phyloP scores from a whole-genome alignment of 768 basidiomycete genomes.

The Termitomyces sp. region DNA sequence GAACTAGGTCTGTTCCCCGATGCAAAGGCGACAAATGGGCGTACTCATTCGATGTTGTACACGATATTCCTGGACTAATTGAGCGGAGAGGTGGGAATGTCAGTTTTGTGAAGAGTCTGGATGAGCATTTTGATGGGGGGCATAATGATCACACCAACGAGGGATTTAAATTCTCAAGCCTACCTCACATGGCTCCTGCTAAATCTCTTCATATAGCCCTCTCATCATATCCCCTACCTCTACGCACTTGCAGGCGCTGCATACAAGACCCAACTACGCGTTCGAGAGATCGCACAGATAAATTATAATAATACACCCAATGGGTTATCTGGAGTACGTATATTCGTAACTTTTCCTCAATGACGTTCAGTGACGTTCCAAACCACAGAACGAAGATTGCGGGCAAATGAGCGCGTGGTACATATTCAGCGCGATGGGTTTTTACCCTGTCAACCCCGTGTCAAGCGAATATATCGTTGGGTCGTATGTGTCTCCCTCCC shows the following conservation, averaged over 20 bases:
- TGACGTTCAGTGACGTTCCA: neutral
- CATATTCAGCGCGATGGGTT: slow-evolving; percentile 75
- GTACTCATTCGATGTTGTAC: slow-evolving; percentile 76
- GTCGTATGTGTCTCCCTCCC: slow-evolving; percentile 38
- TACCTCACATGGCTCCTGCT: neutral
- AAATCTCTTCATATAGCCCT: slow-evolving; percentile 43
- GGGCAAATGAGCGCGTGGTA: slow-evolving; percentile 93
- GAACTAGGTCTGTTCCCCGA: too few species aligned
- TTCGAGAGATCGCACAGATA: slow-evolving; percentile 55
- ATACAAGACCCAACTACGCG: slow-evolving; percentile 63
- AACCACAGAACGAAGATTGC: slow-evolving; percentile 74
- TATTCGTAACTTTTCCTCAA: neutral
- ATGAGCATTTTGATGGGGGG: slow-evolving; percentile 51
- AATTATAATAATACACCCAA: slow-evolving; percentile 66
- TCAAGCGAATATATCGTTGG: slow-evolving; percentile 74
- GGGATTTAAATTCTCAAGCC: slow-evolving; percentile 24
- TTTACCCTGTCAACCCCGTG: slow-evolving; percentile 82
- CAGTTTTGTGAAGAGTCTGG: slow-evolving; percentile 61
- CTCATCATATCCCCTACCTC: slow-evolving; percentile 82
- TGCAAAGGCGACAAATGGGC: slow-evolving; percentile 46
- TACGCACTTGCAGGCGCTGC: slow-evolving; percentile 71
- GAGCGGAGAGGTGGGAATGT: slow-evolving; percentile 58
- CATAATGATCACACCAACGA: slow-evolving; percentile 85
- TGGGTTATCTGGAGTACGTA: slow-evolving; percentile 66
- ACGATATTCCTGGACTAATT: slow-evolving; percentile 61